Evolutionary conservation across 495 filamentous ascomycete genomes (phyloP).

Genomic region (Xylaria scruposa): DNA sequence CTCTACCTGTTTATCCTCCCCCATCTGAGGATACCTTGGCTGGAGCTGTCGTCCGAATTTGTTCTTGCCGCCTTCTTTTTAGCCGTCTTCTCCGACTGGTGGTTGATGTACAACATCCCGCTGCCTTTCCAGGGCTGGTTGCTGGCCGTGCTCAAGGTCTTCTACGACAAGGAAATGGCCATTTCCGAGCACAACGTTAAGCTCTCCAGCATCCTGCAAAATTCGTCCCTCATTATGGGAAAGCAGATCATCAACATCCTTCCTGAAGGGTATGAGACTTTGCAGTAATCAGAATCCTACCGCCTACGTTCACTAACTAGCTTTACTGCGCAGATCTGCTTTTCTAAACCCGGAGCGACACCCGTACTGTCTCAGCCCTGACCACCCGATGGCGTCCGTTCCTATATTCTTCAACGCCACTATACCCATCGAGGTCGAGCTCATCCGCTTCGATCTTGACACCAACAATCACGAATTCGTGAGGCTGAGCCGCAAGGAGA

Average conservation of each 20-base stretch:
- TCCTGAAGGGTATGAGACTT: conserved; percentile 78
- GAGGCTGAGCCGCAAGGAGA: conserved; percentile 60
- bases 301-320: conserved; percentile 30
- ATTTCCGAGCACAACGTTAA: conserved; percentile 90
- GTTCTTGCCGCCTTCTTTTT: conserved; percentile 68
- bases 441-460: conserved; percentile 82
- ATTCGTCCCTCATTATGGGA: conserved; percentile 89
- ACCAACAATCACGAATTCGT: conserved; percentile 79
- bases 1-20: conserved; percentile 86
- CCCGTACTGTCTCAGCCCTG: conserved; percentile 77
- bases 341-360: conserved; percentile 78
- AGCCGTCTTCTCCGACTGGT: conserved; percentile 74
- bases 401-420: conserved; percentile 95
- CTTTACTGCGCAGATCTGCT: conserved; percentile 67
- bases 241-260: conserved; percentile 96
- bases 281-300: background rate
- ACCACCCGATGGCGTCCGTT: conserved; percentile 65
- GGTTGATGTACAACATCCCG: conserved; percentile 91
- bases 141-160: conserved; percentile 68
- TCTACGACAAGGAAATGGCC: conserved; percentile 89
- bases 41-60: conserved; percentile 81
- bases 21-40: conserved; percentile 88
- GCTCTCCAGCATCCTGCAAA: conserved; percentile 81
- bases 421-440: conserved; percentile 81
- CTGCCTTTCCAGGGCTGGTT: conserved; percentile 72